Evolutionary conservation across 306 rosid genomes (phyloP), one percentile per base, ranked within the genome.

Genomic region (Vigna angularis): DNA sequence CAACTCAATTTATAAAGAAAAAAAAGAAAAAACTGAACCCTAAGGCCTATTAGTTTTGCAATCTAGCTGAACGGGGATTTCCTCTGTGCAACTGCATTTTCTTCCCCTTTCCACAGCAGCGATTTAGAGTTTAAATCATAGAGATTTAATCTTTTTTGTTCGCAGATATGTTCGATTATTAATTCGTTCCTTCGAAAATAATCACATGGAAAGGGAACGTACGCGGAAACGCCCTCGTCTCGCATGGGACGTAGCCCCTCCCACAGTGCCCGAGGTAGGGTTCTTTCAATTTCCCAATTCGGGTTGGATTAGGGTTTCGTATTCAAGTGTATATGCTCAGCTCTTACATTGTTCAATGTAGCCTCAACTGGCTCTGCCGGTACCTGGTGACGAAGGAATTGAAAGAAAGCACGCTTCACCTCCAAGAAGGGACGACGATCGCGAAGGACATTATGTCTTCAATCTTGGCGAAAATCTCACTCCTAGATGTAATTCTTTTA

Each of bases 391-490:
- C 44, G 88, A 86, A 45, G 91, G 81, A 51, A 38, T 75, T 20
- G 84, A 69, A 24, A 81, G 77, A 76, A 90, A 87, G 71, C 87
- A 81, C 40, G 89, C 79, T 2, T 91, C 97, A 77, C 97, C 97
- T 48, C 98, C 98, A 3, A 89, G 83, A 81, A 89, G 98, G 74
- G 93, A 90, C 24, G 96, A 94, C 62, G 98, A 91, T 85, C 98
- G 98, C 20, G 97, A 91, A n/a, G 98, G 98, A 9, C 96, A 91
- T 84, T 91, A 90, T 67, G 90, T 94, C 4, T 94, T 81, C 77
- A 89, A 83, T 83, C 89, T 94, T 2, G 98, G 98, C 88, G 97
- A 94, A 82, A 91, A 91, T 89, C 96, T 94, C 86, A 90, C 94
- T 79, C 88, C 96, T 84, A 90, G 98, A 94, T 94, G 98, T 93